These are phyloP conservation scores for Trichophyton verrucosum DNA, from an alignment of 2,329 filamentous ascomycete species.

Conservation along the genomic window DNA sequence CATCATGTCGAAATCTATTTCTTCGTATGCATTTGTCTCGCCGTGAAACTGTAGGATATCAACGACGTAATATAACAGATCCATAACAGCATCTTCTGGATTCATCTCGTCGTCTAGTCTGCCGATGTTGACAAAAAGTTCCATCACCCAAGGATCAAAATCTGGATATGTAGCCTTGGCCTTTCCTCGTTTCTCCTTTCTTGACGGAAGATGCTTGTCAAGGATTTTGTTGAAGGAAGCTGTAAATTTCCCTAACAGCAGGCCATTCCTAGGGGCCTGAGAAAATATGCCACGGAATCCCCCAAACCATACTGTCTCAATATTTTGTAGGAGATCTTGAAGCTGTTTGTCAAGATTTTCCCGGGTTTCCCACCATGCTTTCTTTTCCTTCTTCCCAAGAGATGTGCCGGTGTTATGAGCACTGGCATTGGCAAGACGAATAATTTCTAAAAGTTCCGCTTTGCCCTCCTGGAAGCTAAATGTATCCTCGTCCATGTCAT, in stretches of 20 bases:
- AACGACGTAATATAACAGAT: slow-evolving; percentile 89
- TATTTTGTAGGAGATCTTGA: slow-evolving; percentile 64
- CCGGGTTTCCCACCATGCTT: slow-evolving; percentile 80
- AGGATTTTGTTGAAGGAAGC: slow-evolving; percentile 66
- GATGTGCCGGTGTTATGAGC: slow-evolving; percentile 65
- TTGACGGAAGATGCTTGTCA: slow-evolving; percentile 73
- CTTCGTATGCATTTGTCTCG: slow-evolving; percentile 91
- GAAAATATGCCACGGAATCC: slow-evolving; percentile 94
- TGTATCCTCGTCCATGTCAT: slow-evolving; percentile 65
- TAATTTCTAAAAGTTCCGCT: slow-evolving; percentile 68
- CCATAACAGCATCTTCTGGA: slow-evolving; percentile 78
- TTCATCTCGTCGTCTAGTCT: slow-evolving; percentile 59
- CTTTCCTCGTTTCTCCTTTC: slow-evolving; percentile 48
- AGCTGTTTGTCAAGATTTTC: slow-evolving; percentile 67
- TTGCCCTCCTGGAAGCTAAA: slow-evolving; percentile 76
- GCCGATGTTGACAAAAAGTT: slow-evolving; percentile 78
- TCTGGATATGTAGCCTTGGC: slow-evolving; percentile 41
- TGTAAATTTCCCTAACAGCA: slow-evolving; percentile 62
- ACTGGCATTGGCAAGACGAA: slow-evolving; percentile 67
- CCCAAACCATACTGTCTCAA: slow-evolving; percentile 88
- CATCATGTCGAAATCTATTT: slow-evolving; percentile 91
- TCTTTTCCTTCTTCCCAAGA: slow-evolving; percentile 59
- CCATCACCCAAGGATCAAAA: slow-evolving; percentile 58
- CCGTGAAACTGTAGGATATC: slow-evolving; percentile 95
- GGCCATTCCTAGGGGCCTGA: slow-evolving; percentile 50